Conservation (phyloP, 345 rosid species). For the sweet orange (Citrus sinensis) region DNA sequence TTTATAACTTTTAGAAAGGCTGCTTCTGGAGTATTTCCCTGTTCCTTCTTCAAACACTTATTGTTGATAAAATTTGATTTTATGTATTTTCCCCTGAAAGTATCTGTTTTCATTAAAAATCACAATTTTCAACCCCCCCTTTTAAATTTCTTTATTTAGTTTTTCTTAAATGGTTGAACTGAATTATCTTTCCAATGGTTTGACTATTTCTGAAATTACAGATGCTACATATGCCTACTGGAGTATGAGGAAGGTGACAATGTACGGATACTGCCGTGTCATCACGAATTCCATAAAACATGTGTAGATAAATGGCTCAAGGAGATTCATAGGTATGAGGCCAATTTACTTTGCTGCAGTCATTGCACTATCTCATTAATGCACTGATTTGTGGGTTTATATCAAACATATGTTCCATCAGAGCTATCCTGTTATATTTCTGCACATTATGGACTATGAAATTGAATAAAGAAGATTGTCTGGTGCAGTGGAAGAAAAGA, state of each 20-base stretch:
- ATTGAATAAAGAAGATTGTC: background rate
- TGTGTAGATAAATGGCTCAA: slow-evolving; percentile 98
- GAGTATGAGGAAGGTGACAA: slow-evolving; percentile 94
- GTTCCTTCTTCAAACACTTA: background rate
- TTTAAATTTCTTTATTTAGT: too few relatives aligned
- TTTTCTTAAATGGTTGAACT: background rate
- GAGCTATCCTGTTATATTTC: background rate
- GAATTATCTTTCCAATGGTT: background rate
- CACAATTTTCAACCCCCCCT: background rate
- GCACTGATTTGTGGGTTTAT: background rate
- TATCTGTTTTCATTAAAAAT: background rate
- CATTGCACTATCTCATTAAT: background rate
- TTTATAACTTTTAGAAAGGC: background rate
- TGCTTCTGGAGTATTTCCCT: background rate
- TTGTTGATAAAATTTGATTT: background rate
- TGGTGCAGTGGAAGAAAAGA: background rate
- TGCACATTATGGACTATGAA: background rate
- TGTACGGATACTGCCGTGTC: slow-evolving; percentile 81
- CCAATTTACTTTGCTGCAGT: background rate
- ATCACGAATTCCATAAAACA: slow-evolving; percentile 78
- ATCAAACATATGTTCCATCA: background rate
- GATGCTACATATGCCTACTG: slow-evolving; percentile 96
- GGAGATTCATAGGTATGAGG: slow-evolving; percentile 89
- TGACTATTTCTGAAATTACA: slow-evolving; percentile 21
- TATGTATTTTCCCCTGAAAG: background rate